Base-by-base conservation (phyloP, 192 early-diverging fungal genomes). In the Geosiphon pyriformis region DNA sequence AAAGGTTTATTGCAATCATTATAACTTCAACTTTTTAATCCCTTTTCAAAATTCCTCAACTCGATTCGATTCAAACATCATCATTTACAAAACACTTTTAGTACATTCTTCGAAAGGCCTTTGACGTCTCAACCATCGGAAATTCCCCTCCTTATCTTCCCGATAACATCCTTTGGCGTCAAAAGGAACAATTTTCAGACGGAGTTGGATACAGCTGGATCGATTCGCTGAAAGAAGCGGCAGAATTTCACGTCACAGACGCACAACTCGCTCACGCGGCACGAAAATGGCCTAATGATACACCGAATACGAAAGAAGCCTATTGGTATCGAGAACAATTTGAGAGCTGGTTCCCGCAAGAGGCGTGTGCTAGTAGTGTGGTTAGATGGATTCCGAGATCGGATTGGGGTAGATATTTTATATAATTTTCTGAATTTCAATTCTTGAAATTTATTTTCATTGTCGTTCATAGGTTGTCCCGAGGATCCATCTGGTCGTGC, bases 171-270 rank as follows among this genome's bases (percentile, higher is more conserved):
- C 84, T 98, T 33, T 98, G 95, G 95, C 86, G 95, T 68, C 96
- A 97, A 77, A 96, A 98, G 87, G 96, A 98, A 78, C 96, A 98
- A 77, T 97, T 98, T 84, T 91, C 88, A 35, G 96, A 98, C 67
- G 96, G 96, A 64, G 96, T 98, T 37, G 96, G 96, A n/a, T 98
- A 98, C 81, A 77, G 82, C 63, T 98, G 96, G 96, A 98, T 98
- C 67, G 96, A 98, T 75, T 79, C 86, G 12, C 81, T 98, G 55
- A 94, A 94, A 81, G 86, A 89, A 11, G 77, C 80, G 55, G 79
- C 91, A 17, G 76, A 82, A 34, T 57, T 61, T 34, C 80, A 81
- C 46, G 85, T 98, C 6, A 87, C 88, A 25, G 94, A 97, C 55
- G 91, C 80, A 46, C 79, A 81, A 32, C 84, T 97, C 63, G 87